phyloP scores from a whole-genome alignment of 441 rosid species.

The Populus hybrid region DNA sequence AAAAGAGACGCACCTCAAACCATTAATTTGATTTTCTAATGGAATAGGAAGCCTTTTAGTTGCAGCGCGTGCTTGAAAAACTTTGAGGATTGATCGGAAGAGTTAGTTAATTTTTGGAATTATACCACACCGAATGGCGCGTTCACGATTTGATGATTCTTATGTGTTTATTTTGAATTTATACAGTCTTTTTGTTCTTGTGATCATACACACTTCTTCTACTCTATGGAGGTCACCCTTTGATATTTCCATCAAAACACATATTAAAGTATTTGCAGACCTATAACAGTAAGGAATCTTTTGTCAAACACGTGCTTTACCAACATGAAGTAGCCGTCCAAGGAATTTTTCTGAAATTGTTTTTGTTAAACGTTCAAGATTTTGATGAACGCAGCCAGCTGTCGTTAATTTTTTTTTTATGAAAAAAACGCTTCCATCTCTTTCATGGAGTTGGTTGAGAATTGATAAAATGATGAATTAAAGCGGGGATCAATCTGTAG shows the following conservation, averaged over 20 bases:
- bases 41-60: background rate
- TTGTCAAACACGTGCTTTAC: background rate
- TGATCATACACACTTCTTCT: background rate
- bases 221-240: background rate
- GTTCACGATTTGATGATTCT: background rate
- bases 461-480: background rate
- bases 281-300: background rate
- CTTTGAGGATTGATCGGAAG: background rate
- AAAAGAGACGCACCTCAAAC: background rate
- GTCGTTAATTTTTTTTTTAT: no score
- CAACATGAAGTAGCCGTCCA: background rate
- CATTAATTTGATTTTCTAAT: no score
- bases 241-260: background rate
- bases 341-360: background rate
- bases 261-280: background rate
- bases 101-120: background rate
- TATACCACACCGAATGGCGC: background rate
- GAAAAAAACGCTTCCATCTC: background rate
- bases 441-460: background rate
- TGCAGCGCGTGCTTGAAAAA: background rate
- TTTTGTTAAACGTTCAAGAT: background rate
- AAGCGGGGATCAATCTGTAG: background rate
- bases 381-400: background rate
- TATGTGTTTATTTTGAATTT: background rate
- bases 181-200: no score